Evolutionary conservation across 805 yeast genomes (phyloP).

Genomic region (Candida sakaeoensis): DNA sequence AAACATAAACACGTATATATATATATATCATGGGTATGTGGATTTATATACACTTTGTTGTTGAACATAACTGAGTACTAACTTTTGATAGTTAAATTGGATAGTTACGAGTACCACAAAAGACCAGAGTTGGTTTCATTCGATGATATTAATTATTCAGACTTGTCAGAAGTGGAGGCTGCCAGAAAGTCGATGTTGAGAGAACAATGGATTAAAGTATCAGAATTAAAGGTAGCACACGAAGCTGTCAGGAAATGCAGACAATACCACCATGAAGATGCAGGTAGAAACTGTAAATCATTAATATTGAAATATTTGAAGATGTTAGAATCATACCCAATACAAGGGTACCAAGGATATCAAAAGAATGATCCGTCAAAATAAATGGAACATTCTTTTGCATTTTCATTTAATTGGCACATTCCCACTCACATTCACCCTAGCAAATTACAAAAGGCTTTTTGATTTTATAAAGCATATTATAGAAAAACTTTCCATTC

Average conservation of each 20-base stretch:
- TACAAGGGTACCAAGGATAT: constrained; percentile 76
- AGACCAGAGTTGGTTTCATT: constrained; percentile 75
- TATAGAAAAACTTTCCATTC: no score
- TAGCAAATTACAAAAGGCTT: not conserved
- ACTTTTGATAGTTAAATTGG: constrained; percentile 19
- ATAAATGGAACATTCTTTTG: constrained; percentile 8
- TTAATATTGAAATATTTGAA: constrained; percentile 74
- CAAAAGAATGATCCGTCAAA: constrained; percentile 86
- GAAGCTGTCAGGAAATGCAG: constrained; percentile 77
- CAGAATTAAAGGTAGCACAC: constrained; percentile 64
- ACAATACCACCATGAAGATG: constrained; percentile 48
- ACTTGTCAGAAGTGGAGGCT: constrained; percentile 54
- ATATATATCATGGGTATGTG: constrained; percentile 7
- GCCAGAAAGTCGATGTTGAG: constrained; percentile 79
- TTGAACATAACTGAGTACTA: constrained; percentile 6
- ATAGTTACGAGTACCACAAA: constrained; percentile 38
- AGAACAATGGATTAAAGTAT: constrained; percentile 74
- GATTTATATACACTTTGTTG: no score
- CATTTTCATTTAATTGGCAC: no score
- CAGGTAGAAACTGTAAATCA: constrained; percentile 73
- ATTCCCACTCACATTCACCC: not conserved
- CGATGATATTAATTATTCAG: constrained; percentile 75
- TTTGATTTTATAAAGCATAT: no score
- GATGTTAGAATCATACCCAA: constrained; percentile 65
- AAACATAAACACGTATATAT: not conserved